Evolutionary conservation across 371 early-diverging fungal genomes (phyloP), one percentile per base, ranked within the genome.

Genomic region (Capniomyces stellatus): DNA sequence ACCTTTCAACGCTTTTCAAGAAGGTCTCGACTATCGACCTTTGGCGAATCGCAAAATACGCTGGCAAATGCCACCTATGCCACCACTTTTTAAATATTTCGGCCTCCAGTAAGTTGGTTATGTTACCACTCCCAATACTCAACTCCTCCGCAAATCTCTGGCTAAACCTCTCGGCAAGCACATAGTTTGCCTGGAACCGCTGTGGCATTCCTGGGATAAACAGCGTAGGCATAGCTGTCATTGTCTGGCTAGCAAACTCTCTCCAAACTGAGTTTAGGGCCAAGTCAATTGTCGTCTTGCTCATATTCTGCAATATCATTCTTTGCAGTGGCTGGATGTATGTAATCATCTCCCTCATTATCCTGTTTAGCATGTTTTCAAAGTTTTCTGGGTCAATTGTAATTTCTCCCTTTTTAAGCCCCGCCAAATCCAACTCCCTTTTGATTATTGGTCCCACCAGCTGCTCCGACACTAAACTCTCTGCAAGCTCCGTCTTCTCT

Each of bases 151-250:
- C 19, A 44, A 44, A 44, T 12, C 27, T 27, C 21, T 44, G 21
- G 8, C 21, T n/a, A 44, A 44, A 44, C 21, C 21, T 8, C 19
- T 44, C 46, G 4, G 46, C 4, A 23, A 22, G 21, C 12, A n/a
- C 27, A 44, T 44, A 44, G 27, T 44, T 44, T n/a, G 21, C 4
- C 8, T 27, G 19, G n/a, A 44, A 44, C 27, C 46, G 4, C 27
- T 44, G 46, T 23, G 46, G 46, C 46, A 44, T 44, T 44, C 46
- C 46, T 23, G 46, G 46, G n/a, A 44, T 27, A 44, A 44, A 44
- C 46, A 44, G 27, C 8, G 46, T 44, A n/a, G 46, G 46, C 46
- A 44, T 44, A 10, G 46, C 21, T 44, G 46, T 23, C n/a, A 44
- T 23, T 23, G 46, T 44, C 27, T 44, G 46, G 27, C 24, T 23